Percentiles rank a stretch among this genome's conserved stretches.
phyloP scores from a whole-genome alignment of 2,329 filamentous ascomycete species.

The Periconia digitata region DNA sequence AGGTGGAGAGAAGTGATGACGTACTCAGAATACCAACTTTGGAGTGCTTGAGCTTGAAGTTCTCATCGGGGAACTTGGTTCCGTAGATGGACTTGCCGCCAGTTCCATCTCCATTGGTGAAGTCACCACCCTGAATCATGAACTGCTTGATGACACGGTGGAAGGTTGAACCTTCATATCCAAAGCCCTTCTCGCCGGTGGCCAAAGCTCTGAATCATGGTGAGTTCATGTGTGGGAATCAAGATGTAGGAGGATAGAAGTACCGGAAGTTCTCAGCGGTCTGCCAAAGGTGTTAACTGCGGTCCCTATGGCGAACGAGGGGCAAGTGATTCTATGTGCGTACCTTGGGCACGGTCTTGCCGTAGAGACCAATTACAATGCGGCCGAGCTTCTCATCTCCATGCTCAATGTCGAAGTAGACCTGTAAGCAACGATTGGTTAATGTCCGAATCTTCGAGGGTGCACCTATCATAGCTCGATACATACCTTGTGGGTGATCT shows the following conservation, averaged over 20 bases:
- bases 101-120: constrained; percentile 79
- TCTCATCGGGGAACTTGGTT: constrained; percentile 82
- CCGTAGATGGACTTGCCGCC: constrained; percentile 90
- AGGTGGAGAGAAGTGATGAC: constrained; percentile 22
- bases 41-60: constrained; percentile 92
- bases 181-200: constrained; percentile 83
- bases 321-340: constrained; percentile 3
- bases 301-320: background rate
- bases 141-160: constrained; percentile 89
- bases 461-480: background rate
- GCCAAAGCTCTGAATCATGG: constrained; percentile 67
- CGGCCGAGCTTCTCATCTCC: constrained; percentile 74
- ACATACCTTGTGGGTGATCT: constrained; percentile 88
- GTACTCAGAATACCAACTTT: constrained; percentile 76
- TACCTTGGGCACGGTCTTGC: constrained; percentile 80
- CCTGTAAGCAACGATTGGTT: constrained; percentile 40
- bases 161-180: constrained; percentile 80
- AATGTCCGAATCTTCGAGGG: constrained; percentile 2
- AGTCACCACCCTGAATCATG: constrained; percentile 91
- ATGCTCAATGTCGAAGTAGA: constrained; percentile 82
- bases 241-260: background rate
- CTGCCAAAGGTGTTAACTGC: constrained; percentile 39
- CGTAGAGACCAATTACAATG: constrained; percentile 81
- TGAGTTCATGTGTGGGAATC: constrained; percentile 12
- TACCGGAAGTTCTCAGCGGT: constrained; percentile 67